Evolutionary conservation across 2,329 filamentous ascomycete species (phyloP), one percentile per base, ranked within the genome.

Genomic region (Pestalotiopsis fici): DNA sequence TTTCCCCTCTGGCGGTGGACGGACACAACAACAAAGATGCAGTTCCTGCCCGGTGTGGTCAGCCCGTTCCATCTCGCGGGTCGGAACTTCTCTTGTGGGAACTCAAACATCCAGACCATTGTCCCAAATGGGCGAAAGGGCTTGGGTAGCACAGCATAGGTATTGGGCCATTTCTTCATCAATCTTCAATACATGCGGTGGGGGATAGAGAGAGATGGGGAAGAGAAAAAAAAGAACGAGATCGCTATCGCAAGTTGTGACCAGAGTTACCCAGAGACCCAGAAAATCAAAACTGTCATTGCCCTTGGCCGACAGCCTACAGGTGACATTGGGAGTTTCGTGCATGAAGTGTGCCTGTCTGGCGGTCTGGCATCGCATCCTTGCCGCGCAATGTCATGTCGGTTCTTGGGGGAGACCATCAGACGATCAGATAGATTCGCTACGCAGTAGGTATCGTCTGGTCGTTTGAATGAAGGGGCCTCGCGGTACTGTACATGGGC

Each of bases 321-420:
- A 35, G 31, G 31, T 35, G 31, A 35, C 31, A 35, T 35, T 35
- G 31, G 31, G 31, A 4, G 12, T 28, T 21, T 31, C 64, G 31
- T 55, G 65, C 43, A 55, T 43, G 54, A 57, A 18, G 35, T 66
- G 65, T 35, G 65, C 65, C 65, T 66, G 61, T 62, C 57, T 66
- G 59, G 65, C 65, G 65, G 65, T 66, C 65, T 66, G 47, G 65
- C 65, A 62, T 50, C 31, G 31, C 31, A 35, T 50, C 23, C 31
- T 37, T 25, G 4, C 28, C 62, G 28, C 31, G n/a, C 43, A 50
- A 56, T 64, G 62, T 50, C 43, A 56, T 64, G 62, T 50, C 43
- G 43, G 43, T 50, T 50, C 43, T 50, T 50, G 43, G 43, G 18
- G 9, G 18, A n/a, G 21, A 50, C 60, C 39, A 64, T 64, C 18